phyloP scores from a whole-genome alignment of 139 green algal species.

The Chlorella sp. region DNA sequence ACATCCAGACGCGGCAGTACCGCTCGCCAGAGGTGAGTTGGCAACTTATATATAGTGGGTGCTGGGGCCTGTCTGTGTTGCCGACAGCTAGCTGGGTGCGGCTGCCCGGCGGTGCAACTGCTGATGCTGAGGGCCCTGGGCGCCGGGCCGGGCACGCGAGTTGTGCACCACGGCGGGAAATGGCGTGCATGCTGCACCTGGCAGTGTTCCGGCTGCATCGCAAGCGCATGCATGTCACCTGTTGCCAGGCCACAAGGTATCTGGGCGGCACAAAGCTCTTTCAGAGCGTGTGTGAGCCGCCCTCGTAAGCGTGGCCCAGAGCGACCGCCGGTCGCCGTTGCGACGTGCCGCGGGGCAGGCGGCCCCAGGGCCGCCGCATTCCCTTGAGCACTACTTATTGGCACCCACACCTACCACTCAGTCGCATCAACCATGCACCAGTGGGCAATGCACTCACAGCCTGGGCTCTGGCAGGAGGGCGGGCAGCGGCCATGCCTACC shows the following conservation, averaged over 20 bases:
- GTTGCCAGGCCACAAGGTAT: slow-evolving; percentile 54
- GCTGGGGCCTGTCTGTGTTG: no score
- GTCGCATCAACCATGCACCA: neutral
- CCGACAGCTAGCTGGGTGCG: no score
- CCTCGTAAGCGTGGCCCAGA: slow-evolving; percentile 54
- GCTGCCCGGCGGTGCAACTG: no score
- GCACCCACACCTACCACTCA: slow-evolving; percentile 22
- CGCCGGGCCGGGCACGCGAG: no score
- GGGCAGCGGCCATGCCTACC: no score
- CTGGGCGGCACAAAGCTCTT: slow-evolving; percentile 39
- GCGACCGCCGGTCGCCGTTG: slow-evolving; percentile 34
- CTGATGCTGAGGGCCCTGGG: no score
- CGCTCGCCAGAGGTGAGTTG: slow-evolving; percentile 82
- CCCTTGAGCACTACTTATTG: slow-evolving; percentile 43
- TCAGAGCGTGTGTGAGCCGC: slow-evolving; percentile 28
- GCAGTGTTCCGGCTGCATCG: neutral
- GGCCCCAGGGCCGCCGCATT: slow-evolving; percentile 25
- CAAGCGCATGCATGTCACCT: neutral
- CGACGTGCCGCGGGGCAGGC: slow-evolving; percentile 40
- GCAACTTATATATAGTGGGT: no score
- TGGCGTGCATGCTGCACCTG: neutral
- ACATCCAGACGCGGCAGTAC: slow-evolving; percentile 99
- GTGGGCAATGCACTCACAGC: no score
- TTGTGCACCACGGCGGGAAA: neutral
- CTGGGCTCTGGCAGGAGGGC: no score